These are phyloP conservation scores for Boletus edulis DNA, from an alignment of 768 basidiomycete genomes.

Conservation along the genomic window DNA sequence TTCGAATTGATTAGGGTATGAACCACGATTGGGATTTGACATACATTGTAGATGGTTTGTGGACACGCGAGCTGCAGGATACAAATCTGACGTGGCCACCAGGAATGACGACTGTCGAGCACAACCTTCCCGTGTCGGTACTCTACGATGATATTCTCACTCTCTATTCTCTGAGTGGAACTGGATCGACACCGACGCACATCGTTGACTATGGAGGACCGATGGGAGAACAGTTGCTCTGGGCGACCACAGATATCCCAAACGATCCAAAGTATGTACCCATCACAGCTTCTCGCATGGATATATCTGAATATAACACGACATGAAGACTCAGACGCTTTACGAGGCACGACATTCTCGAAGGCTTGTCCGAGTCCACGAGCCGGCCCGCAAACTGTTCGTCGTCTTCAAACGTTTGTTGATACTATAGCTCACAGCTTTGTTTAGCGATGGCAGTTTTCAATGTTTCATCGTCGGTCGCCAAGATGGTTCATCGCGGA, in stretches of 20 bases:
- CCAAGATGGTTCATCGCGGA: slow-evolving; percentile 66
- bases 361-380: slow-evolving; percentile 58
- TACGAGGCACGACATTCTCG: slow-evolving; percentile 62
- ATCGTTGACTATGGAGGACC: slow-evolving; percentile 76
- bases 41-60: slow-evolving; percentile 71
- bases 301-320: background rate
- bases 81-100: background rate
- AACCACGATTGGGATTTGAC: slow-evolving; percentile 78
- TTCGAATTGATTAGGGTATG: slow-evolving; percentile 48
- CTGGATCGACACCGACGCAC: slow-evolving; percentile 72
- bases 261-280: slow-evolving; percentile 60
- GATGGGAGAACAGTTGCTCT: slow-evolving; percentile 64
- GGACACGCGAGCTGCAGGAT: background rate
- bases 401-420: slow-evolving; percentile 14
- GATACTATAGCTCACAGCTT: background rate
- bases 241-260: slow-evolving; percentile 63
- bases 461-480: slow-evolving; percentile 66
- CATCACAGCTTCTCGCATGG: background rate
- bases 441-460: slow-evolving; percentile 57
- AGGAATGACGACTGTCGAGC: slow-evolving; percentile 80
- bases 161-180: slow-evolving; percentile 64
- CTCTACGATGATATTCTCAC: slow-evolving; percentile 67
- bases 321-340: slow-evolving; percentile 55
- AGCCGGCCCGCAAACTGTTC: slow-evolving; percentile 58
- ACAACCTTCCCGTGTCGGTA: slow-evolving; percentile 60